Percentiles rank a stretch among this genome's conserved stretches.
Evolutionary conservation across 1,139 yeast genomes (phyloP).

Genomic region (Nakaseomyces delphensis): DNA sequence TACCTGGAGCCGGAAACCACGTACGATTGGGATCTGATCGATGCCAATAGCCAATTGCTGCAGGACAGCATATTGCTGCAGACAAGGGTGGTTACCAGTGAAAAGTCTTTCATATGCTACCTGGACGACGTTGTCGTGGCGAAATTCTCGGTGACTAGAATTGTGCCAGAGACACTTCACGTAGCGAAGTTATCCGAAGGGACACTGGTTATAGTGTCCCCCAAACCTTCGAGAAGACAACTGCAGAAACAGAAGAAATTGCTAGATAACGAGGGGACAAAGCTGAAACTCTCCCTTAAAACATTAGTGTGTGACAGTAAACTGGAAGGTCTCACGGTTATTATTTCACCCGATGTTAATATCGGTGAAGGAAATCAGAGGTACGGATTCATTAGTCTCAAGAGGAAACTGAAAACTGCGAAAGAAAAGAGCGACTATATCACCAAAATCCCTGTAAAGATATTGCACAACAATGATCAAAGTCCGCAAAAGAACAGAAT

Average conservation of each 20-base stretch:
- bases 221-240: slow-evolving; percentile 46
- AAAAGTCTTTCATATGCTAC: slow-evolving; percentile 59
- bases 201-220: slow-evolving; percentile 79
- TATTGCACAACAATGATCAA: not conserved
- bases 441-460: not conserved
- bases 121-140: slow-evolving; percentile 61
- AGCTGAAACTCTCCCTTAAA: not conserved
- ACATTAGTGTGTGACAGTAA: not conserved
- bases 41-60: slow-evolving; percentile 66
- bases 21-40: slow-evolving; percentile 89
- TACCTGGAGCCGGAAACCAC: slow-evolving; percentile 69
- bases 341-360: not conserved
- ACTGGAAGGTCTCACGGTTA: not conserved
- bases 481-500: not conserved
- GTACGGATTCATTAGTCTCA: not conserved
- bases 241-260: slow-evolving; percentile 14
- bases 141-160: slow-evolving; percentile 50
- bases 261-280: not conserved
- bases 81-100: slow-evolving; percentile 61
- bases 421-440: not conserved
- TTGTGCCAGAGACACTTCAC: slow-evolving; percentile 39
- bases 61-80: slow-evolving; percentile 73
- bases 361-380: not conserved
- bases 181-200: slow-evolving; percentile 60
- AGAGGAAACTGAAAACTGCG: not conserved